Conservation (phyloP, 2,329 filamentous ascomycete genomes). For the Cercospora zeina region DNA sequence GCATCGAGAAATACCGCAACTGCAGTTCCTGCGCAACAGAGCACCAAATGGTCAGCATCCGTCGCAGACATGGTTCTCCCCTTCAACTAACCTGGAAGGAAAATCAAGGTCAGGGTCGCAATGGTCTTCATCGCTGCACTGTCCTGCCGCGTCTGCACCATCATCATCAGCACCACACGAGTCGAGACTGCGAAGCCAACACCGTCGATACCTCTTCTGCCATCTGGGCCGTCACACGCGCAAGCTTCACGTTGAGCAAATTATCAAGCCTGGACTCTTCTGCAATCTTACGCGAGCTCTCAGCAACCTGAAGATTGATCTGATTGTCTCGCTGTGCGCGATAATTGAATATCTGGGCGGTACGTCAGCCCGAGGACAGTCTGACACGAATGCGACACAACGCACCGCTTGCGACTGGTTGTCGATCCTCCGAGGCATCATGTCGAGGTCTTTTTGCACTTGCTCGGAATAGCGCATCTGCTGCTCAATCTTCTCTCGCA, state of each 20-base stretch:
- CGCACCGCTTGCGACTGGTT: conserved; percentile 40
- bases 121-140: conserved; percentile 51
- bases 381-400: not conserved
- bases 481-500: conserved; percentile 41
- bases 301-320: conserved; percentile 39
- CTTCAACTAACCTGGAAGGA: conserved; percentile 42
- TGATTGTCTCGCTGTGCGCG: conserved; percentile 40
- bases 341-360: conserved; percentile 38
- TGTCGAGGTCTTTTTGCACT: conserved; percentile 37
- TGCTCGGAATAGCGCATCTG: conserved; percentile 40
- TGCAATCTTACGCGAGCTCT: conserved; percentile 40
- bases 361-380: conserved; percentile 7
- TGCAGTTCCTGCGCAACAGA: conserved; percentile 33
- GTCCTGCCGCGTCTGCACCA: conserved; percentile 38
- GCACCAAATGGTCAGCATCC: not conserved
- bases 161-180: not conserved
- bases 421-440: conserved; percentile 41
- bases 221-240: conserved; percentile 40
- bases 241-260: conserved; percentile 40
- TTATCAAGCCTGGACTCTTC: conserved; percentile 40
- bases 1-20: conserved; percentile 32
- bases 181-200: not conserved
- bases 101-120: conserved; percentile 48
- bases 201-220: conserved; percentile 31
- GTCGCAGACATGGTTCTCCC: not conserved